Conservation (phyloP, 2,329 filamentous ascomycete species). For the Ilyonectria destructans region DNA sequence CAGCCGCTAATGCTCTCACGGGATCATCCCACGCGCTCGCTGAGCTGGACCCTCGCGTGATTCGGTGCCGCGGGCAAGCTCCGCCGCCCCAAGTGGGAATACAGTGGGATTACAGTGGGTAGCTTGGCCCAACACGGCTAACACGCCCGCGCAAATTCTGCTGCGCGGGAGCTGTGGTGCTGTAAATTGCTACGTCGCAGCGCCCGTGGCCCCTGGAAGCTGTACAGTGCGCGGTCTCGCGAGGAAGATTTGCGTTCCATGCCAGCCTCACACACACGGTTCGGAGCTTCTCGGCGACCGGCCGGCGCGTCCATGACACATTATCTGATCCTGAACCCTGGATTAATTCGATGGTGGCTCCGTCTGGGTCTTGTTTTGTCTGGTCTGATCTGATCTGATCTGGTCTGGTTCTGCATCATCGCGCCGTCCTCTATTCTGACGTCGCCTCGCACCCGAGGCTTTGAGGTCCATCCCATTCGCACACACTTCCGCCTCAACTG, state of each 20-base stretch:
- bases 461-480: background rate
- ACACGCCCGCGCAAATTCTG: background rate
- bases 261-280: background rate
- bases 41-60: background rate
- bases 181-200: background rate
- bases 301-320: background rate
- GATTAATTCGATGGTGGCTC: too few species aligned
- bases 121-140: background rate
- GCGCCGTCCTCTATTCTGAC: background rate
- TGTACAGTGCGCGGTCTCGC: background rate
- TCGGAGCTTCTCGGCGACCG: background rate
- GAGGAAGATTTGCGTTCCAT: background rate
- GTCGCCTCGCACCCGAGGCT: background rate
- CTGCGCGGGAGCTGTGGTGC: background rate
- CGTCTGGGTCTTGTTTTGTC: background rate
- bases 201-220: background rate
- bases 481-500: background rate
- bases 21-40: background rate
- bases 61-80: background rate
- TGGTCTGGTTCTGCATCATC: background rate
- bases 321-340: slow-evolving; percentile 2
- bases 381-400: background rate
- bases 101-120: background rate
- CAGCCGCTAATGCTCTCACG: background rate
- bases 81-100: background rate